These are phyloP conservation scores for Tylopilus felleus DNA, from an alignment of 768 basidiomycete genomes.

Conservation along the genomic window DNA sequence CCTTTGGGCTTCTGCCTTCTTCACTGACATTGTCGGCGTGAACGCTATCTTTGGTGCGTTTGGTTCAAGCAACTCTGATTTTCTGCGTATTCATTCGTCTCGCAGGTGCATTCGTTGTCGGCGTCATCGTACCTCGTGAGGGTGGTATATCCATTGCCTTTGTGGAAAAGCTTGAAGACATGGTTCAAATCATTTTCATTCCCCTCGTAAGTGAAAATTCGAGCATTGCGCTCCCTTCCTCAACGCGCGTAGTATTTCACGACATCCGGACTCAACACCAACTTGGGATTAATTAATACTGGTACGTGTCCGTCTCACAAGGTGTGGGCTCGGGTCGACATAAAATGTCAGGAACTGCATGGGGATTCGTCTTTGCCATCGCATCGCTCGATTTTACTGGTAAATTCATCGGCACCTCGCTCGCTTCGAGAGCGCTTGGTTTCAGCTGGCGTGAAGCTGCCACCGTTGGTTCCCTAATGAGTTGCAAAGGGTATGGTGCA, in stretches of 20 bases:
- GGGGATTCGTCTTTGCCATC: conserved; percentile 85
- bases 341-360: conserved; percentile 55
- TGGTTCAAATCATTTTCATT: conserved; percentile 86
- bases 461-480: conserved; percentile 91
- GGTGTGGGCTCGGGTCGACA: not conserved
- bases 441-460: conserved; percentile 81
- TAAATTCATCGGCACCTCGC: conserved; percentile 82
- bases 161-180: conserved; percentile 93
- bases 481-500: conserved; percentile 80
- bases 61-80: not conserved
- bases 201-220: conserved; percentile 61
- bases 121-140: conserved; percentile 81
- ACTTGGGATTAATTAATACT: conserved; percentile 79
- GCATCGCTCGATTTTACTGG: conserved; percentile 75
- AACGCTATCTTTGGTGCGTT: conserved; percentile 81
- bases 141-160: conserved; percentile 80
- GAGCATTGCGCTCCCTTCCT: not conserved
- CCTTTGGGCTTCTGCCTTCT: conserved; percentile 84
- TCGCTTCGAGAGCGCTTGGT: conserved; percentile 63
- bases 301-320: conserved; percentile 37
- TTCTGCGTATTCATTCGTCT: not conserved
- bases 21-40: conserved; percentile 94
- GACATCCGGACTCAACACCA: conserved; percentile 86
- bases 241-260: conserved; percentile 75
- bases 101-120: conserved; percentile 77